Conservation (phyloP, 176 grass and related monocot species). For the Canna indica region DNA sequence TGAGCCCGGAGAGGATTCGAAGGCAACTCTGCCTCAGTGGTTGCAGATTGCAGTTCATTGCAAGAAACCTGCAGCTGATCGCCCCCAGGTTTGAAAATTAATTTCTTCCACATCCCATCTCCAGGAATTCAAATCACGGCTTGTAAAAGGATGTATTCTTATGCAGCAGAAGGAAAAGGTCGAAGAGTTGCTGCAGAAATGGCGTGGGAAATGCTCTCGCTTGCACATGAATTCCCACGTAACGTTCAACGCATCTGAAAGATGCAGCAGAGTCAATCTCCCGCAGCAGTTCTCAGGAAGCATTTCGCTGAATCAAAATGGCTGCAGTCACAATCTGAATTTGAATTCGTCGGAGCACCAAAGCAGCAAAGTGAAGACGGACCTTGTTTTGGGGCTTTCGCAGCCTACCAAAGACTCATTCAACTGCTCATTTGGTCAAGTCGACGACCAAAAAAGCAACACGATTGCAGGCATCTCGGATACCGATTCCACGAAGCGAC, state of each 20-base stretch:
- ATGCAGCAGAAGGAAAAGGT: conserved; percentile 37
- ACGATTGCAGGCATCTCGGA: conserved; percentile 64
- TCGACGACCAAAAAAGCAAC: conserved; percentile 41
- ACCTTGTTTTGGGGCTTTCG: conserved; percentile 55
- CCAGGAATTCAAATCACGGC: background rate
- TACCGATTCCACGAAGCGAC: conserved; percentile 71
- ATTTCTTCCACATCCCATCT: background rate
- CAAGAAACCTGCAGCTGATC: conserved; percentile 2
- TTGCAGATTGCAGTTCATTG: conserved; percentile 27
- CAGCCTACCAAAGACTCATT: conserved; percentile 31
- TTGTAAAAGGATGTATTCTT: conserved; percentile 1
- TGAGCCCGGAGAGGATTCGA: background rate
- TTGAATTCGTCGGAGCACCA: conserved; percentile 34
- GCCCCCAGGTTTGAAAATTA: conserved; percentile 5
- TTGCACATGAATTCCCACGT: conserved; percentile 26
- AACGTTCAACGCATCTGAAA: background rate
- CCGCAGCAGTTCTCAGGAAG: conserved; percentile 12
- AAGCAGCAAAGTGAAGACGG: conserved; percentile 72
- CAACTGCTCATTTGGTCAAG: conserved; percentile 26
- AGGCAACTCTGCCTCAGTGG: conserved; percentile 59
- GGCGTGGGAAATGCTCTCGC: conserved; percentile 43
- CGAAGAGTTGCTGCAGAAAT: conserved; percentile 72
- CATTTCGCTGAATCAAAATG: conserved; percentile 28
- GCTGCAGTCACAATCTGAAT: conserved; percentile 26
- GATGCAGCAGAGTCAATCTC: conserved; percentile 15